Evolutionary conservation across 2,329 filamentous ascomycete species (phyloP).

Genomic region (Furcasterigmium furcatum): DNA sequence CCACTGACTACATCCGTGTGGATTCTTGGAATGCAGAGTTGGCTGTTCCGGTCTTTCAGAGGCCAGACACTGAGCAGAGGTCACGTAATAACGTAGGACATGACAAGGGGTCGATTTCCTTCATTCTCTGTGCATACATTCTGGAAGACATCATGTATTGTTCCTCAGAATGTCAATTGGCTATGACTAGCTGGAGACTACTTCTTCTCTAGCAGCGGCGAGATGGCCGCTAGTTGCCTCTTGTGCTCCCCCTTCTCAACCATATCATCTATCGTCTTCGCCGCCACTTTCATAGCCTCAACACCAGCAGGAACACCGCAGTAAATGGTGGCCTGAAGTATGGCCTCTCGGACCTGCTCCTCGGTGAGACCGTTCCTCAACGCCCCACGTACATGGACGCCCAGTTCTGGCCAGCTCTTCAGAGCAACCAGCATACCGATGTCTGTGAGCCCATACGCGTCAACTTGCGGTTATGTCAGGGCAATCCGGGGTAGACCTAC

Average conservation of each 20-base stretch:
- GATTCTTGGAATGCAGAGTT: no score
- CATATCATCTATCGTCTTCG: constrained; percentile 20
- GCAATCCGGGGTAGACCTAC: not conserved
- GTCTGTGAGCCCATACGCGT: constrained; percentile 27
- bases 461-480: not conserved
- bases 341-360: constrained; percentile 50
- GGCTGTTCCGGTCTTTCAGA: no score
- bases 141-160: no score
- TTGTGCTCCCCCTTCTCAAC: constrained; percentile 18
- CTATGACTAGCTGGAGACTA: no score
- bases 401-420: constrained; percentile 56
- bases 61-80: no score
- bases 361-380: constrained; percentile 59
- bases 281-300: constrained; percentile 25
- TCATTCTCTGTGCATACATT: no score
- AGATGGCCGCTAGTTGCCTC: no score
- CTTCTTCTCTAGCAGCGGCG: no score
- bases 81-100: no score
- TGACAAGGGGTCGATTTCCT: no score
- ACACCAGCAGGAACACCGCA: constrained; percentile 36
- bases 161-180: no score
- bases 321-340: constrained; percentile 39
- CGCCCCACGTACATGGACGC: constrained; percentile 57
- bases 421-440: constrained; percentile 62
- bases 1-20: no score